Evolutionary conservation across 805 yeast species (phyloP).

Genomic region (Kodamaea jinghongensis): DNA sequence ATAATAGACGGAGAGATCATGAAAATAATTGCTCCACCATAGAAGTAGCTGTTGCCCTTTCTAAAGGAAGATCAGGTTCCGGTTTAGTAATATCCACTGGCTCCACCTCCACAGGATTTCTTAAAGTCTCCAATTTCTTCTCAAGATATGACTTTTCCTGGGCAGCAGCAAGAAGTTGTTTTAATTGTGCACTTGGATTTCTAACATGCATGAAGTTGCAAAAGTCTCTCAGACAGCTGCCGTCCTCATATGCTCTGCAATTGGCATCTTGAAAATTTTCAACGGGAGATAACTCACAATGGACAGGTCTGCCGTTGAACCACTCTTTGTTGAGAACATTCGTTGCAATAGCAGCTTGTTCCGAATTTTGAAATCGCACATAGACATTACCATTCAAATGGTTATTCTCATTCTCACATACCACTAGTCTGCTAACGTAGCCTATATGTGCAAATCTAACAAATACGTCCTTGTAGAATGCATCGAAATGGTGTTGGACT

Average conservation of each 20-base stretch:
- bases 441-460: constrained; percentile 54
- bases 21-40: constrained; percentile 19
- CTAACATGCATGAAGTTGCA: constrained; percentile 87
- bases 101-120: constrained; percentile 2
- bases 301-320: constrained; percentile 77
- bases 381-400: constrained; percentile 88
- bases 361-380: constrained; percentile 53
- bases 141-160: constrained; percentile 32
- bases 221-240: constrained; percentile 67
- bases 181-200: constrained; percentile 47
- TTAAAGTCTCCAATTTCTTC: constrained; percentile 15
- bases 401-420: constrained; percentile 79
- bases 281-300: constrained; percentile 77
- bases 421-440: constrained; percentile 57
- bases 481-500: constrained; percentile 51
- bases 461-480: constrained; percentile 70
- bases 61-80: not conserved
- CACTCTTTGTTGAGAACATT: constrained; percentile 71
- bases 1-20: no score
- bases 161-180: constrained; percentile 37
- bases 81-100: not conserved
- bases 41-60: constrained; percentile 10
- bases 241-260: constrained; percentile 67
- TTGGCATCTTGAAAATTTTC: constrained; percentile 64
- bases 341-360: constrained; percentile 60